These are phyloP conservation scores for Sphagnurus paluster DNA, from an alignment of 1,284 basidiomycete species.

Conservation along the genomic window DNA sequence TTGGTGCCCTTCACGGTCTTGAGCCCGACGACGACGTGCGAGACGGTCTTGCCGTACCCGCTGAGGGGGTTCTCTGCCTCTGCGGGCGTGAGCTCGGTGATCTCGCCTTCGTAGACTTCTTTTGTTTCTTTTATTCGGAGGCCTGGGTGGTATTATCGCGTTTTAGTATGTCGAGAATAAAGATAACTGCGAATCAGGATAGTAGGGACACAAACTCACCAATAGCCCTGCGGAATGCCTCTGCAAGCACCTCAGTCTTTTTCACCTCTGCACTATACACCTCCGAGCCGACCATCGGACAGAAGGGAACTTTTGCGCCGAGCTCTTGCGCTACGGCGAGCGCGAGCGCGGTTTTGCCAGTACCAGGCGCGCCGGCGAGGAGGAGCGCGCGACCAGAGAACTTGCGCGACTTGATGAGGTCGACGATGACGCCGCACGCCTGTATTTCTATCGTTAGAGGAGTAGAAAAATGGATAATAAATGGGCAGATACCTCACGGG, in stretches of 20 bases:
- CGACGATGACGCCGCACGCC: conserved; percentile 92
- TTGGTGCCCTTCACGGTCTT: conserved; percentile 99
- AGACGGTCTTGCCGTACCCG: conserved; percentile 98
- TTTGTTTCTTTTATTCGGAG: conserved; percentile 98
- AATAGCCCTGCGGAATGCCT: conserved; percentile 93
- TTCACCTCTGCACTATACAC: conserved; percentile 98
- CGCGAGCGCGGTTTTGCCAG: conserved; percentile 95
- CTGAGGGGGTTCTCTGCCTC: conserved; percentile 95
- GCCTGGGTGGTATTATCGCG: conserved; percentile 49
- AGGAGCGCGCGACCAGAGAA: conserved; percentile 91
- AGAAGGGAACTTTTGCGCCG: conserved; percentile 94
- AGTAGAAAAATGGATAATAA: not conserved
- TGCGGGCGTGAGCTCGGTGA: conserved; percentile 94
- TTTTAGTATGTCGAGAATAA: no score
- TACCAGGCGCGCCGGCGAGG: conserved; percentile 89
- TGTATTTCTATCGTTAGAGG: conserved; percentile 37
- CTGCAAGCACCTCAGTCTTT: conserved; percentile 98
- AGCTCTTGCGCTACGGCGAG: conserved; percentile 94
- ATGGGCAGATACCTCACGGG: conserved; percentile 74
- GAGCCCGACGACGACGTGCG: conserved; percentile 93
- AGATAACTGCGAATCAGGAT: not conserved
- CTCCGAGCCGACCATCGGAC: conserved; percentile 97
- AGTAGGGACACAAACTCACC: conserved; percentile 64
- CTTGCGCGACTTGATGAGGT: conserved; percentile 86
- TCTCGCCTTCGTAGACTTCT: conserved; percentile 98